These are phyloP conservation scores for Cucurbita argyrosperma DNA, from an alignment of 306 rosid species.

Conservation along the genomic window DNA sequence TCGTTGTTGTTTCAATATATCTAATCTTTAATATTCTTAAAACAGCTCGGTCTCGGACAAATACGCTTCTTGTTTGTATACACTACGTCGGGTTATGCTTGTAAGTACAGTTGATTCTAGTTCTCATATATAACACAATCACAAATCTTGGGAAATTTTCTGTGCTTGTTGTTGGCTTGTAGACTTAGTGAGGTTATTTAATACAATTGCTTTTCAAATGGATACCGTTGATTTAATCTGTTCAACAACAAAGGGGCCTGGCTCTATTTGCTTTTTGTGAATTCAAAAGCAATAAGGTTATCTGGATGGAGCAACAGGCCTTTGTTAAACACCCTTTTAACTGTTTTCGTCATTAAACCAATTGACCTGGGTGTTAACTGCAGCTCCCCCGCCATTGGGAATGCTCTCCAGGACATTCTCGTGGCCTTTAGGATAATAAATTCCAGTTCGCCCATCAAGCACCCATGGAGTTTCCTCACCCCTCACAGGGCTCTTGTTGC, in stretches of 20 bases:
- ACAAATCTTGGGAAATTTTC: background rate
- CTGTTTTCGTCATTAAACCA: constrained; percentile 4
- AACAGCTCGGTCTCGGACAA: background rate
- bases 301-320: background rate
- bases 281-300: background rate
- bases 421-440: constrained; percentile 20
- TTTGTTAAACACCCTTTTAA: background rate
- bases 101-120: background rate
- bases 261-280: background rate
- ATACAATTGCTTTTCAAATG: background rate
- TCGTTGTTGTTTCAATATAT: background rate
- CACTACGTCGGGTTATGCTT: background rate
- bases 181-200: background rate
- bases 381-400: background rate
- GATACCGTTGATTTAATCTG: background rate
- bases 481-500: background rate
- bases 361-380: constrained; percentile 8
- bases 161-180: background rate
- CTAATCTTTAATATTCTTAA: background rate
- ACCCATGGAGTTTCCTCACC: constrained; percentile 6
- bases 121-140: background rate
- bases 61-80: background rate
- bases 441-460: constrained; percentile 16
- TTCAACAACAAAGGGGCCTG: background rate
- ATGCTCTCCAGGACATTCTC: constrained; percentile 15